Conservation (phyloP, 2,329 filamentous ascomycete species). For the Elsinoe arachidis region DNA sequence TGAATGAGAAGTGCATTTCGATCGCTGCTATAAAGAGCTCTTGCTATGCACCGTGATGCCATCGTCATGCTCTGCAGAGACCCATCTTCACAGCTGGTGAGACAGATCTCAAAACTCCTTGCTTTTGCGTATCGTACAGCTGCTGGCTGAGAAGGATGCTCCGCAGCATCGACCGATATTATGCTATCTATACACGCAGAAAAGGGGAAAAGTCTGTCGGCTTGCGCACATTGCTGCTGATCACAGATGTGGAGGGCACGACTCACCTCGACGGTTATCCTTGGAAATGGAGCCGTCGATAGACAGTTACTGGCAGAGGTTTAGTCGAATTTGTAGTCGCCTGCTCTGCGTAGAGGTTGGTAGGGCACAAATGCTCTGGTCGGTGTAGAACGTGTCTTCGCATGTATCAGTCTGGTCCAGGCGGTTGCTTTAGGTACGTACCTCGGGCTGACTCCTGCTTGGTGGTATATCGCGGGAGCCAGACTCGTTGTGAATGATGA, state of each 20-base stretch:
- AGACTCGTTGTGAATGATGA: slow-evolving; percentile 6
- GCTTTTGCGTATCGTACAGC: not conserved
- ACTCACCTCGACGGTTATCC: slow-evolving; percentile 14
- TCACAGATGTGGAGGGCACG: not conserved
- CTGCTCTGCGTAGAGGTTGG: not conserved
- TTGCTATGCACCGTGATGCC: not conserved
- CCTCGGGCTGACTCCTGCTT: not conserved
- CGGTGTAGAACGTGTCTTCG: not conserved
- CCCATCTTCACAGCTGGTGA: not conserved
- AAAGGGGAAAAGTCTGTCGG: not conserved
- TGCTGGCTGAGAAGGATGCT: not conserved
- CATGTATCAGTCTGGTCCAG: not conserved
- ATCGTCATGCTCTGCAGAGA: too few relatives aligned
- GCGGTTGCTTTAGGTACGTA: not conserved
- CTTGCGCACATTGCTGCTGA: not conserved
- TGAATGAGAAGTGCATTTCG: not conserved
- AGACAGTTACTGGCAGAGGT: not conserved
- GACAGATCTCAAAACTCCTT: not conserved
- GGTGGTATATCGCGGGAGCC: not conserved
- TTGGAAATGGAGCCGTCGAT: slow-evolving; percentile 1
- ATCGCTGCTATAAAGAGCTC: not conserved
- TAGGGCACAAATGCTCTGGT: not conserved
- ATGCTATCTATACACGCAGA: not conserved
- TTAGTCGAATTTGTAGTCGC: not conserved
- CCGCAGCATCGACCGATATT: not conserved